Evolutionary conservation across 164 flowering plant species (phyloP).

Genomic region (Vitis rupestris): DNA sequence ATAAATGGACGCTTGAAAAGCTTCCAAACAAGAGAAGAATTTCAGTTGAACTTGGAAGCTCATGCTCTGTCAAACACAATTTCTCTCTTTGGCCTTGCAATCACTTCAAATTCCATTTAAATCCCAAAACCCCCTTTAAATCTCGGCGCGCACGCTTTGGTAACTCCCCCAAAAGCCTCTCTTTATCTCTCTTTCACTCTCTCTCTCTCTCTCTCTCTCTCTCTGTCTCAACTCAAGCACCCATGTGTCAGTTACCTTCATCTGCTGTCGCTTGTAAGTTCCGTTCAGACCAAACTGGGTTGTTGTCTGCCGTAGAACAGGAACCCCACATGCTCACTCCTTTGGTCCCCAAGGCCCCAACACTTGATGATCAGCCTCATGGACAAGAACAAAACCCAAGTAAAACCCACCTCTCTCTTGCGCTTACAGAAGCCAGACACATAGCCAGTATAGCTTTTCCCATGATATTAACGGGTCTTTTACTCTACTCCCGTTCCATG

Average conservation of each 20-base stretch:
- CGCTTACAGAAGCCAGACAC: constrained; percentile 39
- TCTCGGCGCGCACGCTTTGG: neutral
- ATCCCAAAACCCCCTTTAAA: constrained; percentile 3
- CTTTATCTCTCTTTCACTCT: constrained; percentile 4
- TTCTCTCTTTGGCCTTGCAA: neutral
- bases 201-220: constrained; percentile 14
- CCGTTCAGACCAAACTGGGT: constrained; percentile 6
- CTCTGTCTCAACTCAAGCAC: constrained; percentile 5
- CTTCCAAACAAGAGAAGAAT: neutral
- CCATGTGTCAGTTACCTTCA: constrained; percentile 16
- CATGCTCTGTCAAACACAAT: neutral
- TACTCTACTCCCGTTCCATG: constrained; percentile 73
- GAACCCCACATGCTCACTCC: constrained; percentile 25
- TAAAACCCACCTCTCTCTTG: constrained; percentile 33
- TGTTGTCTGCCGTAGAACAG: constrained; percentile 2
- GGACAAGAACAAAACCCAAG: constrained; percentile 8
- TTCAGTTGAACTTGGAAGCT: constrained; percentile 2
- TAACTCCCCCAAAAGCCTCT: neutral
- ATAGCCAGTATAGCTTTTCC: constrained; percentile 61
- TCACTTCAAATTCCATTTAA: neutral
- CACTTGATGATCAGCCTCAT: constrained; percentile 6
- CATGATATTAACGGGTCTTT: constrained; percentile 60
- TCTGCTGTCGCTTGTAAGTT: neutral
- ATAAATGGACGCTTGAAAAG: constrained; percentile 14
- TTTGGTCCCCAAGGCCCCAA: constrained; percentile 33